Evolutionary conservation across 164 flowering plant genomes (phyloP).

Genomic region (Chimonanthus praecox): DNA sequence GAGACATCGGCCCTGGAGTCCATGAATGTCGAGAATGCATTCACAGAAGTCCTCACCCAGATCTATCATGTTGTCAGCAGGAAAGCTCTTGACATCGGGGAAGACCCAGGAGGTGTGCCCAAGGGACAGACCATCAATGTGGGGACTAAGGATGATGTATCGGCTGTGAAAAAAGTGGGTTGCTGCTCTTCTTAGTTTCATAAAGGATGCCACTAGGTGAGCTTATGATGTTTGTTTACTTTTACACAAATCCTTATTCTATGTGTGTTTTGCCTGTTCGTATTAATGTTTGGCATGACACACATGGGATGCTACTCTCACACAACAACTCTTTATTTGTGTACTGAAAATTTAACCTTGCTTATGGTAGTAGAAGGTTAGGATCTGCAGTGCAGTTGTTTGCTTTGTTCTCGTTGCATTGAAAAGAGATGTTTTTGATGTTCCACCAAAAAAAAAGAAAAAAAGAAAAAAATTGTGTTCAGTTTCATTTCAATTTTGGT

Average conservation of each 20-base stretch:
- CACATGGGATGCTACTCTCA: slow-evolving; percentile 6
- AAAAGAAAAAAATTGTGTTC: too few species aligned
- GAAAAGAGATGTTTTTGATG: not conserved
- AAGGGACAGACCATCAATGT: slow-evolving; percentile 75
- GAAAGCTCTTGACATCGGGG: slow-evolving; percentile 66
- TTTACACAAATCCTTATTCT: not conserved
- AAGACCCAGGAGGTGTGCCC: slow-evolving; percentile 67
- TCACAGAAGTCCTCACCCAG: slow-evolving; percentile 70
- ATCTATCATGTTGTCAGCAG: slow-evolving; percentile 66
- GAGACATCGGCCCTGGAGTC: slow-evolving; percentile 84
- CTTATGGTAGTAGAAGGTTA: slow-evolving; percentile 4
- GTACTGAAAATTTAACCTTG: slow-evolving; percentile 2
- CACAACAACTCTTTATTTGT: slow-evolving; percentile 2
- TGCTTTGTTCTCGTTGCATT: not conserved
- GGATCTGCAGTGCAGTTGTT: slow-evolving; percentile 8
- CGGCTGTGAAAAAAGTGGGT: slow-evolving; percentile 63
- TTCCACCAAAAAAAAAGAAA: not conserved
- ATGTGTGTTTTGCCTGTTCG: not conserved
- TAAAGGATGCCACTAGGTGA: not conserved
- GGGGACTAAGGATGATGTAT: slow-evolving; percentile 66
- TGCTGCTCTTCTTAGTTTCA: slow-evolving; percentile 53
- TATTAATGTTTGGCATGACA: not conserved
- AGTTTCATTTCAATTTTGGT: not conserved
- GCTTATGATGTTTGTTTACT: not conserved
- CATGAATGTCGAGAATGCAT: slow-evolving; percentile 67